Percentiles rank a stretch among this genome's conserved stretches.
Conservation (phyloP, 2,329 filamentous ascomycete species). For the Monosporascus sp. region DNA sequence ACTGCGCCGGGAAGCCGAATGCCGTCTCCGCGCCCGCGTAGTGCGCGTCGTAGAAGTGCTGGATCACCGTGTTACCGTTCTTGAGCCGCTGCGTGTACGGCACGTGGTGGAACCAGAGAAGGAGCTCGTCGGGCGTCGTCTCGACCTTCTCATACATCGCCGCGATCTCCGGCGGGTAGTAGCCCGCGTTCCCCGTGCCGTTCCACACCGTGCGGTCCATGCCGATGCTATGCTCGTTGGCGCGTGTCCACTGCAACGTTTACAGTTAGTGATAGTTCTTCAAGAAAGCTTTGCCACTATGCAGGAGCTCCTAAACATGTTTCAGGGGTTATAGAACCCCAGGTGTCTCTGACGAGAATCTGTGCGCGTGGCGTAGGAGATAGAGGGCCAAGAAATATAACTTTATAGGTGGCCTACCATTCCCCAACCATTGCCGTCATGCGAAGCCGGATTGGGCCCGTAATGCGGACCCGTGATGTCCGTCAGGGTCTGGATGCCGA, state of each 20-base stretch:
- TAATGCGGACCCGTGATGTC: slow-evolving; percentile 64
- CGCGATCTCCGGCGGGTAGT: slow-evolving; percentile 59
- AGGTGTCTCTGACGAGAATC: no score
- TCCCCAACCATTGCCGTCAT: slow-evolving; percentile 64
- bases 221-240: slow-evolving; percentile 53
- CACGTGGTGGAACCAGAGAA: slow-evolving; percentile 73
- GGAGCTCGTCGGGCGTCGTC: slow-evolving; percentile 61
- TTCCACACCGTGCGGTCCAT: slow-evolving; percentile 68
- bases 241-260: slow-evolving; percentile 58
- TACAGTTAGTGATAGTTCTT: no score
- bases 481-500: slow-evolving; percentile 64
- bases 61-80: slow-evolving; percentile 57
- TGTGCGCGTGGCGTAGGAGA: no score
- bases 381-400: no score
- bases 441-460: slow-evolving; percentile 61
- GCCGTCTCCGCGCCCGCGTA: slow-evolving; percentile 53
- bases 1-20: slow-evolving; percentile 50
- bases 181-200: slow-evolving; percentile 60
- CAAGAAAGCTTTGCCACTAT: no score
- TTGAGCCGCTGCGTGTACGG: slow-evolving; percentile 58
- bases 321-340: no score
- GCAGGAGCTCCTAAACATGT: no score
- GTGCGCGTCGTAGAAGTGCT: slow-evolving; percentile 48
- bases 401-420: no score
- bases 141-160: slow-evolving; percentile 52